These are phyloP conservation scores for Volvox africanus DNA, from an alignment of 139 green algal species.

Conservation along the genomic window DNA sequence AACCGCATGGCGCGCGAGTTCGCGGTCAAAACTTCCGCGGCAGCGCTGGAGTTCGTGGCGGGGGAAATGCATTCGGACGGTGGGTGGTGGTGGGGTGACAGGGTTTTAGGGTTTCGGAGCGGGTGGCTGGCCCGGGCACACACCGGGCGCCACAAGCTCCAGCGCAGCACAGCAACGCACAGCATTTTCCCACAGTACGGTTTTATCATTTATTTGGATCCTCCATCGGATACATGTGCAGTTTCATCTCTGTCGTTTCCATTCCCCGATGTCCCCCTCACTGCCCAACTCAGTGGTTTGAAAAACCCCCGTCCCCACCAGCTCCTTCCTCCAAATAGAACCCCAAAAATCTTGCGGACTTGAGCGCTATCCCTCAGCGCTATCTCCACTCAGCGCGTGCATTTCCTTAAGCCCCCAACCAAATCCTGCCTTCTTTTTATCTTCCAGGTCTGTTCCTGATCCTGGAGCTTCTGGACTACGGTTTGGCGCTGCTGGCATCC, in stretches of 20 bases:
- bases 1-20: constrained; percentile 27
- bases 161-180: neutral
- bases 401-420: too few relatives aligned
- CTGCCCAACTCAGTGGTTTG: too few relatives aligned
- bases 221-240: too few relatives aligned
- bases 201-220: too few relatives aligned
- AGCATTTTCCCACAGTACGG: too few relatives aligned
- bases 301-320: too few relatives aligned
- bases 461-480: constrained; percentile 31
- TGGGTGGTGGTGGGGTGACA: neutral
- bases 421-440: neutral
- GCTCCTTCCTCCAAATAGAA: too few relatives aligned
- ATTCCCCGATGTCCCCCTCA: too few relatives aligned
- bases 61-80: constrained; percentile 25
- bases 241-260: too few relatives aligned
- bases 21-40: neutral
- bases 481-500: constrained; percentile 25
- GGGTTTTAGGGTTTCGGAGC: neutral
- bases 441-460: neutral
- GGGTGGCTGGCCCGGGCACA: neutral
- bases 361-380: too few relatives aligned
- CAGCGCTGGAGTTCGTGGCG: neutral
- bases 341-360: too few relatives aligned
- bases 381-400: too few relatives aligned
- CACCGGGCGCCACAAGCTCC: neutral